Percentiles rank a stretch among this genome's conserved stretches.
These are phyloP conservation scores for Ulota crispa DNA, from an alignment of 225 moss, liverwort and hornwort genomes.

Conservation along the genomic window DNA sequence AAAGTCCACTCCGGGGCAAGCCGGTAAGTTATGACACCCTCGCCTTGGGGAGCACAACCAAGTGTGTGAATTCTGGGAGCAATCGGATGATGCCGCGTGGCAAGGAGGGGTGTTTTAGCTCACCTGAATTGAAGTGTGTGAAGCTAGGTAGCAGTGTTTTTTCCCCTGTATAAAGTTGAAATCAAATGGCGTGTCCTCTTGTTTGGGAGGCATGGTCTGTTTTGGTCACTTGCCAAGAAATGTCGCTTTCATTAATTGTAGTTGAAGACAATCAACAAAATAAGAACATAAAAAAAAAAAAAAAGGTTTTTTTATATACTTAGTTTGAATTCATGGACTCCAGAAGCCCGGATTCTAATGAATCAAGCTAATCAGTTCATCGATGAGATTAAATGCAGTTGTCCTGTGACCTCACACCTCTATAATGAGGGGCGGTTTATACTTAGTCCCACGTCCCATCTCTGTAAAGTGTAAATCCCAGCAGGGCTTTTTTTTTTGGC, in stretches of 20 bases:
- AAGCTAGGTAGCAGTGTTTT: not conserved
- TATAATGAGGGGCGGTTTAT: not conserved
- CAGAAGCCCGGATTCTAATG: not conserved
- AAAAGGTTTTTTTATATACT: too few species aligned
- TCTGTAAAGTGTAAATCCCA: too few species aligned
- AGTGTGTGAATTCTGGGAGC: constrained; percentile 23
- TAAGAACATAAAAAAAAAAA: too few species aligned
- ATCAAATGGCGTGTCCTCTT: not conserved
- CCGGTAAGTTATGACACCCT: constrained; percentile 17
- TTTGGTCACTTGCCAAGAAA: not conserved
- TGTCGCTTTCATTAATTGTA: too few species aligned
- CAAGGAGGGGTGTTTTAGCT: not conserved
- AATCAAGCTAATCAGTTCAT: constrained; percentile 29
- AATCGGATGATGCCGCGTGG: not conserved
- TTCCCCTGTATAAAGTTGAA: not conserved
- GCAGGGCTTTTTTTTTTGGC: too few species aligned
- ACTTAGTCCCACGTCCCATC: too few species aligned
- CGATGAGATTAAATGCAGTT: constrained; percentile 5
- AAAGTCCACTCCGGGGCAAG: constrained; percentile 23
- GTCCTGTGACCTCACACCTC: not conserved
- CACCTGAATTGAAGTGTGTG: constrained; percentile 13
- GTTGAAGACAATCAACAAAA: too few species aligned
- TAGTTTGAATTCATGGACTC: not conserved
- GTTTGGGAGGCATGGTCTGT: not conserved
- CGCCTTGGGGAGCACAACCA: constrained; percentile 13